These are phyloP conservation scores for Penicillium sp. DNA, from an alignment of 2,329 filamentous ascomycete species.

Conservation along the genomic window DNA sequence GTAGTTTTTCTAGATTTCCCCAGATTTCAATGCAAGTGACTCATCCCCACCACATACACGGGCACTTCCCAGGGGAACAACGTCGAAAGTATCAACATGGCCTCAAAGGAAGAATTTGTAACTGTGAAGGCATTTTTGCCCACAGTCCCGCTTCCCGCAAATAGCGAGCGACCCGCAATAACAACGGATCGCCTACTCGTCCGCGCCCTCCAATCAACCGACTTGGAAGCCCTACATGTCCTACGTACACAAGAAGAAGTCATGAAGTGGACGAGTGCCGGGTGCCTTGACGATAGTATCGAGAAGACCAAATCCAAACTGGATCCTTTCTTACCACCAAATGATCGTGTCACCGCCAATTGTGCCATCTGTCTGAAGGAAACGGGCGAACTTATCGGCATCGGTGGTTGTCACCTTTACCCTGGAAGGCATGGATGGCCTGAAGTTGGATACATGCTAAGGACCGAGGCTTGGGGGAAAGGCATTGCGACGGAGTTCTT, in stretches of 20 bases:
- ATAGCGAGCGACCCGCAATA: constrained; percentile 3
- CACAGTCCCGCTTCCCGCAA: constrained; percentile 7
- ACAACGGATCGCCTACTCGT: constrained; percentile 9
- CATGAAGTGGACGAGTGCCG: constrained; percentile 9
- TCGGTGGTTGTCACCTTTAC: constrained; percentile 10
- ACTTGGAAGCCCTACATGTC: constrained; percentile 8
- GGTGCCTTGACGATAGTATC: constrained; percentile 7
- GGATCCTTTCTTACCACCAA: constrained; percentile 9
- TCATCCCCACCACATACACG: not conserved
- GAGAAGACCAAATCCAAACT: constrained; percentile 8
- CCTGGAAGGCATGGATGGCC: constrained; percentile 10
- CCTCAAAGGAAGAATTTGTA: not conserved
- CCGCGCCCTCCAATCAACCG: constrained; percentile 5
- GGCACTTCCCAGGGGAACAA: not conserved
- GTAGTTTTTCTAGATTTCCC: not conserved
- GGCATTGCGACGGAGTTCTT: constrained; percentile 11
- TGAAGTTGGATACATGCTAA: constrained; percentile 11
- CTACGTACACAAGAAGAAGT: constrained; percentile 11
- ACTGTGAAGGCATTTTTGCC: constrained; percentile 8
- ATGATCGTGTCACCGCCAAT: constrained; percentile 9
- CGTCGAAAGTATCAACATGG: not conserved
- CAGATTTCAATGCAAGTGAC: not conserved
- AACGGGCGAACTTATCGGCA: constrained; percentile 9
- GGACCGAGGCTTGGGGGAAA: constrained; percentile 9
- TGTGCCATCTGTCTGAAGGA: constrained; percentile 11